Base-by-base conservation (phyloP, 352 stramenopile genomes). In the Saprolegnia diclina region DNA sequence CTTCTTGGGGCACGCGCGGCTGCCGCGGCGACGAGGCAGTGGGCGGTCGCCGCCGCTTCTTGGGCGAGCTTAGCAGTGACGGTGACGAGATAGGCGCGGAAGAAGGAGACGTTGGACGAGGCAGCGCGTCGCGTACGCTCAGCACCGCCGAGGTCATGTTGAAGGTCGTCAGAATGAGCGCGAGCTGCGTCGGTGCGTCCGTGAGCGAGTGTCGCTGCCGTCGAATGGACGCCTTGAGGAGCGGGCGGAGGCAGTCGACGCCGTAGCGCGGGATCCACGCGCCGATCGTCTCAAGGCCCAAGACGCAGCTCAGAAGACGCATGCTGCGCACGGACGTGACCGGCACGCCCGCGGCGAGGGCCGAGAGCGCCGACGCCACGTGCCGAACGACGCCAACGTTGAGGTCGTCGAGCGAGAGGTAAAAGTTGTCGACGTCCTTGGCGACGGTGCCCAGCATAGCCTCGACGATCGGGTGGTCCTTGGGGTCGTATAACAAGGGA, bases 321-420 rank as follows among this genome's bases (percentile, higher is more conserved):
- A 65, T 54, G 13, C n/a, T 19, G 19, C 45, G 40, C 40, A 38
- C 13, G 11, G 57, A 2, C 40, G 38, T 26, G 4, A 14, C 14
- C 11, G 2, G 16, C 19, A 40, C 59, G 21, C 6, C 37, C 14
- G n/a, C 37, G 21, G 29, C 9, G 45, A 66, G 59, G 11, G 11
- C 13, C 9, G 52, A 40, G 11, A 66, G 45, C 24, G 16, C 59
- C 21, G 22, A 56, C 16, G 40, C 40, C 18, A 69, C 29, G 14
- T 62, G 53, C n/a, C 6, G 16, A 4, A 69, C 19, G 18, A 69
- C 26, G 13, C 19, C 45, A 5, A 16, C 18, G 16, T 13, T 45
- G 7, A 69, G n/a, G 11, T 61, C 19, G 18, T 69, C 63, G 3
- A 69, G 29, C 11, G 63, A 37, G 35, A 69, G 21, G 63, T 62